These are phyloP conservation scores for Hanseniaspora thailandica DNA, from an alignment of 805 yeast genomes.

Conservation along the genomic window DNA sequence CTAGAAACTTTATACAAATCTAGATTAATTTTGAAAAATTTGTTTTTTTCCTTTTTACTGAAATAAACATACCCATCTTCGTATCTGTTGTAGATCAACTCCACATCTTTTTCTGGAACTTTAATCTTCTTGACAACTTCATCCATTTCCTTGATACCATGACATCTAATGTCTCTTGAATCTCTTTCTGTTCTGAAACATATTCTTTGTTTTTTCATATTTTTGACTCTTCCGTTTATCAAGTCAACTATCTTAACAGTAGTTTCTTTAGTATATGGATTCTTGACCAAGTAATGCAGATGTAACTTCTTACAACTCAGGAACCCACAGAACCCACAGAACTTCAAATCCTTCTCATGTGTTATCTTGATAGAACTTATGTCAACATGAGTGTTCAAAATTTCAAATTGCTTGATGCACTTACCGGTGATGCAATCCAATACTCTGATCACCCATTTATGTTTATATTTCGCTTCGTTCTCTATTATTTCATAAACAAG, in stretches of 20 bases:
- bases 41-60: not conserved
- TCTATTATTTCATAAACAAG: constrained; percentile 6
- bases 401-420: not conserved
- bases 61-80: constrained; percentile 2
- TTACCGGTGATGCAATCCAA: constrained; percentile 5
- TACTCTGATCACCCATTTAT: not conserved
- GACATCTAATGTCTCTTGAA: constrained; percentile 79
- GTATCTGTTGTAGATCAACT: constrained; percentile 2
- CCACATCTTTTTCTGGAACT: not conserved
- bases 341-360: constrained; percentile 72
- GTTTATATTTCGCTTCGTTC: not conserved
- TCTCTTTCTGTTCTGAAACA: constrained; percentile 88
- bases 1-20: not conserved
- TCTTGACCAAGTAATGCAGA: constrained; percentile 54
- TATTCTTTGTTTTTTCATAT: constrained; percentile 64
- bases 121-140: constrained; percentile 48
- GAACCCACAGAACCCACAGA: constrained; percentile 81
- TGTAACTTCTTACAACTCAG: constrained; percentile 66
- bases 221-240: constrained; percentile 43
- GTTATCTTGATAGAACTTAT: constrained; percentile 47
- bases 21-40: constrained; percentile 1
- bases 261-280: constrained; percentile 29
- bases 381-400: not conserved
- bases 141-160: constrained; percentile 64
- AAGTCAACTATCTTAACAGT: constrained; percentile 54